phyloP scores from a whole-genome alignment of 1,284 basidiomycete genomes.

The Trichosporon sp. region DNA sequence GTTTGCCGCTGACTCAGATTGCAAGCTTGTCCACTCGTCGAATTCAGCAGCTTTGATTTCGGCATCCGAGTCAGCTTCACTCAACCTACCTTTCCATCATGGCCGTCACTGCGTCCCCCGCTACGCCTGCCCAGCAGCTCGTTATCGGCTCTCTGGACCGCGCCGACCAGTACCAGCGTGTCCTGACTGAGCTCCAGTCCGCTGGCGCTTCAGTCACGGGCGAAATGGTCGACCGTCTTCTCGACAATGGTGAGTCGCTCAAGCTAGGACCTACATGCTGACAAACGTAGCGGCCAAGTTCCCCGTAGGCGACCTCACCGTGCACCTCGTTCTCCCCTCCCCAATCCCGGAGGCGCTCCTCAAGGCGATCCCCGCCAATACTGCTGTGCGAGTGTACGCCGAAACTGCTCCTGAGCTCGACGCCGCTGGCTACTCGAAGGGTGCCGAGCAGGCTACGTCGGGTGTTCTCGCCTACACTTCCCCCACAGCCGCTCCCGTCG shows the following conservation, averaged over 20 bases:
- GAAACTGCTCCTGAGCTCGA: slow-evolving; percentile 28
- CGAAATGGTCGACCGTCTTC: slow-evolving; percentile 56
- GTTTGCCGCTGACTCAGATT: slow-evolving; percentile 18
- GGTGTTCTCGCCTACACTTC: slow-evolving; percentile 46
- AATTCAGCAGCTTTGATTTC: slow-evolving; percentile 7
- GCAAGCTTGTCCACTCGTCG: too few relatives aligned
- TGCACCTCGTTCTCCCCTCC: slow-evolving; percentile 55
- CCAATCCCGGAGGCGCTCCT: slow-evolving; percentile 48
- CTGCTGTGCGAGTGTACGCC: slow-evolving; percentile 48
- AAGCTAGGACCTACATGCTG: neutral
- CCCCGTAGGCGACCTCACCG: slow-evolving; percentile 44
- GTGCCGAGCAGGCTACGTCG: slow-evolving; percentile 33
- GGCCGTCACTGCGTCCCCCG: slow-evolving; percentile 24
- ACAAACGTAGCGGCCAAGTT: slow-evolving; percentile 48
- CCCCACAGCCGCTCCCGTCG: slow-evolving; percentile 33
- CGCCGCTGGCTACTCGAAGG: neutral
- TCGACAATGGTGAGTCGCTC: slow-evolving; percentile 51
- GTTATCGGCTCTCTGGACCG: slow-evolving; percentile 55
- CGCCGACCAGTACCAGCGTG: slow-evolving; percentile 51
- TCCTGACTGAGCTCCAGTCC: slow-evolving; percentile 44
- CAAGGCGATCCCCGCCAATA: slow-evolving; percentile 48
- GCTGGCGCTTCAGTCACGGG: slow-evolving; percentile 42
- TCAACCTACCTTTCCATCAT: neutral
- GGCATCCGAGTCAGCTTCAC: neutral
- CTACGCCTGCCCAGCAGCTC: slow-evolving; percentile 36